Conservation (phyloP, 108 stramenopile genomes). For the Hondaea fermentalgiana region DNA sequence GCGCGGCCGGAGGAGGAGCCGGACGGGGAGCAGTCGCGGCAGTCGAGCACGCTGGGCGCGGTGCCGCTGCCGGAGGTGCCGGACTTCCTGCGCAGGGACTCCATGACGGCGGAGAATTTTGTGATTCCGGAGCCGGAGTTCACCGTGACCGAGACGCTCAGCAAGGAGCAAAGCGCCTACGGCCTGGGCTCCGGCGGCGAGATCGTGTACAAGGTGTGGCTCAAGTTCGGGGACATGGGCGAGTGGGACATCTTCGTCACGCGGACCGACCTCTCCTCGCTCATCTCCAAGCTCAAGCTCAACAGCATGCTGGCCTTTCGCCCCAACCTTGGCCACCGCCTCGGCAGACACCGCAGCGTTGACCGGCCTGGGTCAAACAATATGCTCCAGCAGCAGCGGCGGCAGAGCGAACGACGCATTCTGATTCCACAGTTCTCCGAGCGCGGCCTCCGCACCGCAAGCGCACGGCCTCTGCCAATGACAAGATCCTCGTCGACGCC, state of each 20-base stretch:
- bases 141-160: not conserved
- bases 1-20: too few species aligned
- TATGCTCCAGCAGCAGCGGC: not conserved
- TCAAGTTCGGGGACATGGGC: conserved; percentile 2
- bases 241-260: not conserved
- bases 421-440: not conserved
- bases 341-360: not conserved
- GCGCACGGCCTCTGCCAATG: not conserved
- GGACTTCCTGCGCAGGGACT: not conserved
- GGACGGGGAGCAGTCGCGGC: not conserved
- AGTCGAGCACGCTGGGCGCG: not conserved
- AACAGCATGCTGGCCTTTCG: not conserved
- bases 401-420: not conserved
- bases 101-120: not conserved
- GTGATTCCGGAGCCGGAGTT: not conserved
- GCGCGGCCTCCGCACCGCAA: not conserved
- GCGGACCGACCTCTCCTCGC: not conserved
- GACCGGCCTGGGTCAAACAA: not conserved
- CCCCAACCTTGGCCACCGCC: not conserved
- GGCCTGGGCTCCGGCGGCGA: not conserved
- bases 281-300: not conserved
- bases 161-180: not conserved
- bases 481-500: too few species aligned
- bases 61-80: not conserved
- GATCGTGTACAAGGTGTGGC: not conserved